Evolutionary conservation across 1,284 basidiomycete species (phyloP).

Genomic region (Cryptococcus deneoformans): DNA sequence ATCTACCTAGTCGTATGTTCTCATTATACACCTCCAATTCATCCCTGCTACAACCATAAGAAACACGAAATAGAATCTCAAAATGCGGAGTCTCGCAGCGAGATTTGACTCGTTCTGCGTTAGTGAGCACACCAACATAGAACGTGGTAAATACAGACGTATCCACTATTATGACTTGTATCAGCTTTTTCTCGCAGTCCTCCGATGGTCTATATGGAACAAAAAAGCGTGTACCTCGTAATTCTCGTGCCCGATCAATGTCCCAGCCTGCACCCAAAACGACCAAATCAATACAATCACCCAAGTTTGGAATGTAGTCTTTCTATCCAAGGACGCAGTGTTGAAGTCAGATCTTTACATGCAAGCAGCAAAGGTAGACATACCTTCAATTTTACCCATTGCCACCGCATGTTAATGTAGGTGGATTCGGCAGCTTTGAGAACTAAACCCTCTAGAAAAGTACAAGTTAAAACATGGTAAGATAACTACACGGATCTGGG

Average conservation of each 20-base stretch:
- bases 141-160: constrained; percentile 72
- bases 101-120: constrained; percentile 20
- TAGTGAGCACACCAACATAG: constrained; percentile 59
- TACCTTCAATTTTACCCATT: constrained; percentile 71
- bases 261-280: constrained; percentile 75
- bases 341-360: background rate
- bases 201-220: no score
- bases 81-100: constrained; percentile 56
- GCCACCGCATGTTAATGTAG: constrained; percentile 62
- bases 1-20: constrained; percentile 55
- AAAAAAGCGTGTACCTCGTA: constrained; percentile 57
- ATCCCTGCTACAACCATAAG: constrained; percentile 66
- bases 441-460: constrained; percentile 59
- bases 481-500: background rate
- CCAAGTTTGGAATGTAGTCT: constrained; percentile 78
- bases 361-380: constrained; percentile 13
- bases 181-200: no score
- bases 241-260: constrained; percentile 66
- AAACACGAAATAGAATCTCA: constrained; percentile 66
- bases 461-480: no score
- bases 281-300: constrained; percentile 76
- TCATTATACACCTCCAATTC: constrained; percentile 69
- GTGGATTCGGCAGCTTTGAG: constrained; percentile 66
- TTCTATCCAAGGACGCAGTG: constrained; percentile 53
- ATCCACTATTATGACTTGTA: constrained; percentile 55